Base-by-base conservation (phyloP, 2,329 filamentous ascomycete species). In the Knufia petricola region DNA sequence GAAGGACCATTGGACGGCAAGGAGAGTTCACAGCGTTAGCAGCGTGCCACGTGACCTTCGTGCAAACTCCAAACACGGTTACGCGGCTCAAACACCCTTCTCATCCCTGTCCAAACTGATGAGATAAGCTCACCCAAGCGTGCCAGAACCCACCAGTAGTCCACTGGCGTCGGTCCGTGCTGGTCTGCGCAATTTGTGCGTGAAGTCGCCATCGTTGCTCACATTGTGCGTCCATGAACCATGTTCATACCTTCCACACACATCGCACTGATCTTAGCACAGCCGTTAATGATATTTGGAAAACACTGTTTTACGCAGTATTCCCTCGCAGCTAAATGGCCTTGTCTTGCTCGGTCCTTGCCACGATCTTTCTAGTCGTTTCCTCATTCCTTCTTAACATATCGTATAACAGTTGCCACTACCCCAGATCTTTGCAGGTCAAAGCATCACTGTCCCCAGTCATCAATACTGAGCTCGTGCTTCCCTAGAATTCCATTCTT, bases 51-150 rank as follows among this genome's bases (percentile, higher is more conserved):
- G 39, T 42, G 39, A 42, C n/a, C 39, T n/a, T n/a, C n/a, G n/a
- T n/a, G n/a, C n/a, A n/a, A n/a, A n/a, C n/a, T n/a, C n/a, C n/a
- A n/a, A n/a, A 28, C 26, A 28, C 26, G 26, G 26, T n/a, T 6
- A 28, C 12, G 6, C 26, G 26, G 26, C 26, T 28, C 26, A 28
- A 28, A 28, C 26, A n/a, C 32, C 4, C 32, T n/a, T 36, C 6
- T 36, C 32, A 8, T 13, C 32, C 32, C 32, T 17, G 9, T 13
- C 10, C 7, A n/a, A 7, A n/a, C 7, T 13, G 10, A n/a, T n/a
- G 26, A 13, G 19, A 31, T 21, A 44, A 44, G 41, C 41, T 44
- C 41, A 31, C n/a, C 26, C 41, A 44, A 44, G 41, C 41, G 32
- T 44, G 31, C 10, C 41, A 10, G 17, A 30, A 42, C 23, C 39